Base-by-base conservation (phyloP, 2,329 filamentous ascomycete species). In the Cordyceps cateniannulata region DNA sequence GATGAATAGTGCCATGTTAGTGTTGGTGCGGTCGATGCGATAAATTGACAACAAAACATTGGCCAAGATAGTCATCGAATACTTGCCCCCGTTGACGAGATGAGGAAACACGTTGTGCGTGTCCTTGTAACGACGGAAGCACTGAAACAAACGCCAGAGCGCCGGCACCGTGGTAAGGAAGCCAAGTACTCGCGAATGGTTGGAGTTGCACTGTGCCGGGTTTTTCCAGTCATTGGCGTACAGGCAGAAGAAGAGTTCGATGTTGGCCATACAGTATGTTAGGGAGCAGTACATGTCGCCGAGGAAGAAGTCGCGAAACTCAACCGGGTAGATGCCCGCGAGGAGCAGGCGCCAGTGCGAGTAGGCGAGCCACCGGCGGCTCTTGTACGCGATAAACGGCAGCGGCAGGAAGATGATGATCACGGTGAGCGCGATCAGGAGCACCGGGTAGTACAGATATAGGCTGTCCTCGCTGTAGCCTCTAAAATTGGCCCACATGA, bases 211-310 rank as follows among this genome's bases (percentile, higher is more conserved):
- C 68, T 87, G 83, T 0, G 76, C 65, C 0, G 91, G 90, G 25
- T 90, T 77, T 27, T 82, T 73, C 93, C 93, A 99, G 27, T 80
- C 72, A 58, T 85, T 81, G n/a, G 88, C 85, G 67, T 98, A 99
- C 2, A 98, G 79, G 71, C 95, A 99, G 73, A 96, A 97, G 77
- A 98, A 97, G 0, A 98, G 79, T 67, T 92, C 90, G 44, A 96
- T 83, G 69, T 98, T 97, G 63, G 90, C 88, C 74, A 91, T 90
- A 18, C 88, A 84, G 73, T 99, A 99, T 6, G 93, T 96, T 60
- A 96, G 80, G 3, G 95, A 98, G 74, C 93, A 98, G 73, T 96
- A 96, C 81, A 98, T 97, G 71, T 99, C 95, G 57, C 95, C 95
- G 0, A 98, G 82, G 74, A 97, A 98, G 76, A 99, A 98, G 74